Base-by-base conservation (phyloP, 257 asterid genomes). In the Eustoma russellianum region DNA sequence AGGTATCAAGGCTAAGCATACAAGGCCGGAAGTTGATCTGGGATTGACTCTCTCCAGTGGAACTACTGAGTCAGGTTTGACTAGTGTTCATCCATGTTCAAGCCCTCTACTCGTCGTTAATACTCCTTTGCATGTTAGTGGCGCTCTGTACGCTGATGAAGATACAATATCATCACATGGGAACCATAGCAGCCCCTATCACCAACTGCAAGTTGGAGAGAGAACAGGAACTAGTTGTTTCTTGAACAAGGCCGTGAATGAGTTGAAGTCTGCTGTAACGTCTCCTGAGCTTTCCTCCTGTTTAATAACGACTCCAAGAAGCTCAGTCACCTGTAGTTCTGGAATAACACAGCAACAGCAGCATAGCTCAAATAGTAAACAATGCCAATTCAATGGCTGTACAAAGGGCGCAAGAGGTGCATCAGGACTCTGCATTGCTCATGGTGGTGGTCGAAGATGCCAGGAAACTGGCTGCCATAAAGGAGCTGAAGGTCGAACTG, bases 251-350 rank as follows among this genome's bases (percentile, higher is more conserved):
- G 65, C 69, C 35, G 53, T 65, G 34, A 68, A 66, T 34, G 65
- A 74, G 52, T 61, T 60, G 48, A 75, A 67, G 41, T 66, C 74
- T 53, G 57, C 75, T 56, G 46, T 59, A 34, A 48, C 48, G 35
- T 63, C 93, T 64, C 82, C 73, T 48, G 77, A 75, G 53, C 81
- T 72, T 73, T 82, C 87, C 49, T 56, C 81, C 6, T 77, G 88
- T 61, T 16, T 70, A 46, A 60, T 77, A 61, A 70, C 92, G 60
- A 55, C 79, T 57, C 87, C 86, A 63, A 82, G 79, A 74, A 84
- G 95, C 87, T 77, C 94, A 72, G 90, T 81, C 87, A 84, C 98
- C 94, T 91, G 92, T 73, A 61, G 93, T 92, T 92, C 97, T 83
- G 93, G 93, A 87, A 77, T 80, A 79, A 73, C 88, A 15, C 76